Percentiles rank a stretch among this genome's conserved stretches.
These are phyloP conservation scores for Grifola frondosa DNA, from an alignment of 1,284 basidiomycete genomes.

Conservation along the genomic window DNA sequence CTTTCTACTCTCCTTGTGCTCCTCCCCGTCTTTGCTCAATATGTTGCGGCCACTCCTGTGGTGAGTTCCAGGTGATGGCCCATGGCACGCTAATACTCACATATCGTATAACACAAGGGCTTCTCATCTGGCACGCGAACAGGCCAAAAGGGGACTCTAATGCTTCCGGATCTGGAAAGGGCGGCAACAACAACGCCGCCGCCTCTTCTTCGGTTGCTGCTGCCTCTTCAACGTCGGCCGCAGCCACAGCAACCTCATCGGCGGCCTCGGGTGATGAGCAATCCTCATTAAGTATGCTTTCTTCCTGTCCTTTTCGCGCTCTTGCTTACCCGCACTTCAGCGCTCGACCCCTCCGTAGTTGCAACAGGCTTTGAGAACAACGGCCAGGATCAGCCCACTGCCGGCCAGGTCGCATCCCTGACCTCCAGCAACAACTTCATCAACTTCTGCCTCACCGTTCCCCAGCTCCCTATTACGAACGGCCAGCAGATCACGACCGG, in stretches of 20 bases:
- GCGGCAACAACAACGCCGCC: slow-evolving; percentile 13
- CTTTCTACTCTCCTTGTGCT: slow-evolving; percentile 42
- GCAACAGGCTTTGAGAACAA: slow-evolving; percentile 50
- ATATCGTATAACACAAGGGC: slow-evolving; percentile 1
- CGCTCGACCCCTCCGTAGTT: slow-evolving; percentile 54
- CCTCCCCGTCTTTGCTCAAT: slow-evolving; percentile 42
- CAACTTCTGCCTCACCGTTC: slow-evolving; percentile 50
- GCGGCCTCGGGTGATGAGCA: slow-evolving; percentile 21
- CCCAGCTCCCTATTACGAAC: slow-evolving; percentile 33
- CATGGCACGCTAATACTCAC: not conserved
- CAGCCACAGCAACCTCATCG: slow-evolving; percentile 13
- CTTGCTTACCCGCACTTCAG: slow-evolving; percentile 31
- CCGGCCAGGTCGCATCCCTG: slow-evolving; percentile 49
- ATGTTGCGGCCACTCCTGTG: slow-evolving; percentile 40
- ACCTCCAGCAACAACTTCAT: slow-evolving; percentile 56
- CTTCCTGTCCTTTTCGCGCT: slow-evolving; percentile 27
- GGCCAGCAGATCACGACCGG: slow-evolving; percentile 30
- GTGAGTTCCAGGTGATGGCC: slow-evolving; percentile 15
- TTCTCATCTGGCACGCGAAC: not conserved
- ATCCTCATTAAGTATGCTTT: slow-evolving; percentile 28
- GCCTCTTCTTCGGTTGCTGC: slow-evolving; percentile 12
- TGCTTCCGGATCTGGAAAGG: slow-evolving; percentile 16
- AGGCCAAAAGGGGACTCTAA: not conserved
- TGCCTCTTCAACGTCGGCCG: slow-evolving; percentile 16
- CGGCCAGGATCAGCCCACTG: slow-evolving; percentile 44